phyloP scores from a whole-genome alignment of 805 yeast genomes.

The Peterozyma toletana region DNA sequence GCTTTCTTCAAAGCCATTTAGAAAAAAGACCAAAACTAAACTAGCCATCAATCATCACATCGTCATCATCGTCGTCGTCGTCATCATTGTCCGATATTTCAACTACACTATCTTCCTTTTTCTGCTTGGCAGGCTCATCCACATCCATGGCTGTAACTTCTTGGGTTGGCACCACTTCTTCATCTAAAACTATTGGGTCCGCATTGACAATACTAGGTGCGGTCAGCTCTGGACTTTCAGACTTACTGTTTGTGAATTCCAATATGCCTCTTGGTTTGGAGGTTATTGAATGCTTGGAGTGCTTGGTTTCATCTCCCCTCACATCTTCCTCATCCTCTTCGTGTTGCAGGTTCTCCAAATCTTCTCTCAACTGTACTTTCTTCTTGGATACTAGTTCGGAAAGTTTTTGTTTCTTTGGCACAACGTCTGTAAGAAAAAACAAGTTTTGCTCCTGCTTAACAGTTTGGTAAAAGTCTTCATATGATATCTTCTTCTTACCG shows the following conservation, averaged over 20 bases:
- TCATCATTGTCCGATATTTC: conserved; percentile 3
- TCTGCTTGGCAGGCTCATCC: not conserved
- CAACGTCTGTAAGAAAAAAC: conserved; percentile 55
- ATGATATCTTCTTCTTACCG: conserved; percentile 61
- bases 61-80: conserved; percentile 5
- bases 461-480: conserved; percentile 62
- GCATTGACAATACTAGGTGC: not conserved
- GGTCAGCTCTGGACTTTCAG: not conserved
- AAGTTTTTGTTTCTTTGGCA: conserved; percentile 54
- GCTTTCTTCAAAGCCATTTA: no score
- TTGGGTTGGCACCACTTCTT: conserved; percentile 8
- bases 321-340: not conserved
- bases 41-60: conserved; percentile 8
- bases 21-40: not conserved
- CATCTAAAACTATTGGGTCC: conserved; percentile 1
- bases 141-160: not conserved
- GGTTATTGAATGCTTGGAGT: not conserved
- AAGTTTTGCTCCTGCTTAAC: conserved; percentile 54
- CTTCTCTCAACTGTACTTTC: conserved; percentile 21
- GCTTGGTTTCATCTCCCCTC: not conserved
- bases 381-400: conserved; percentile 39
- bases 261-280: conserved; percentile 5
- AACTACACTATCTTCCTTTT: not conserved
- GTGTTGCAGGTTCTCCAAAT: not conserved
- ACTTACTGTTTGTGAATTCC: conserved; percentile 4